Evolutionary conservation across 208 protist species (phyloP), one percentile per base, ranked within the genome.

Genomic region (Vickermania ingenoplastis): DNA sequence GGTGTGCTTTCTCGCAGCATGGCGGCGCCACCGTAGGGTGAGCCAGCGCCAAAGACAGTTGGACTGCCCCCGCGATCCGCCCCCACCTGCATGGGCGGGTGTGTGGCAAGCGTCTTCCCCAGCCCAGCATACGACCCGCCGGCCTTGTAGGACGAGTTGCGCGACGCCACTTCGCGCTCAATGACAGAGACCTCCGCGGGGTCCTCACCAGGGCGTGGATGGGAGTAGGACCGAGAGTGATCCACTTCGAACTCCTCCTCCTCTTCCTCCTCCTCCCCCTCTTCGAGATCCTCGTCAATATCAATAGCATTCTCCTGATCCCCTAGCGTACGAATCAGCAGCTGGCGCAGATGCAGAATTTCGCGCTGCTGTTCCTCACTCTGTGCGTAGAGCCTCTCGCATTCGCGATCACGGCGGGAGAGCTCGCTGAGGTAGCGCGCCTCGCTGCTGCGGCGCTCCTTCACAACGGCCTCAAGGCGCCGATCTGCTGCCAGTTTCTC

Each of bases 321-420:
- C 23, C 48, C 28, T 69, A 91, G 75, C 30, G 77, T 77, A 54
- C 82, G 87, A 23, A 89, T 82, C 1, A 94, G 68, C 77, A 89
- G 86, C 66, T 89, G 75, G 0, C 87, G 81, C 51, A 94, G 65
- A 48, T 81, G 83, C 11, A 94, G 48, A 27, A 94, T 90, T 2
- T 76, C 81, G 59, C 79, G 79, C 69, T 94, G 87, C 69, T 94
- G 87, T 59, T 91, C 73, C 56, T 81, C 77, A 22, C 89, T 75
- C 57, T 94, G 87, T 22, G 81, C 79, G 41, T 74, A 67, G 56
- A 89, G 80, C 5, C 87, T 81, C 63, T 87, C 79, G 17, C 75
- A 79, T 66, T 89, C 75, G 21, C 60, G 49, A 57, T 73, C 63
- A 72, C 82, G 83, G 49, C 69, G 76, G 2, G 75, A 72, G 0